Conservation (phyloP, 768 basidiomycete species). For the Pisolithus sp. region DNA sequence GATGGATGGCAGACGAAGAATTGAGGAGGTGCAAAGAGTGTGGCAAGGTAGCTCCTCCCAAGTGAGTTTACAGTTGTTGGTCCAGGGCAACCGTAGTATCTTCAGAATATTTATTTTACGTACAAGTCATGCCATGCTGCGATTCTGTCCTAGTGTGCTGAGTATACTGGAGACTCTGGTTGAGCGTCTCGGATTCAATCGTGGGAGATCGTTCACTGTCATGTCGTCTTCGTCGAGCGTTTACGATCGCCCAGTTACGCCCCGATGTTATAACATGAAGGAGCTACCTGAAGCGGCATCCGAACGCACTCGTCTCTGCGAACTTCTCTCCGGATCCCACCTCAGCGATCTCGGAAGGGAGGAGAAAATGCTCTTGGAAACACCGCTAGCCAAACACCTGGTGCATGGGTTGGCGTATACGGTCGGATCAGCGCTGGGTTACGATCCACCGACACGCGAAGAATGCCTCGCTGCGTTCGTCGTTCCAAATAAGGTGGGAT, state of each 20-base stretch:
- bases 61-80: constrained; percentile 26
- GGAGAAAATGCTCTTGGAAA: constrained; percentile 3
- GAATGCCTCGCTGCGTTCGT: constrained; percentile 49
- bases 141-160: too few species aligned
- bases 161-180: too few species aligned
- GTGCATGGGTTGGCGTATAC: constrained; percentile 53
- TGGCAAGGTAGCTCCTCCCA: constrained; percentile 54
- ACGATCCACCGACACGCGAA: constrained; percentile 42
- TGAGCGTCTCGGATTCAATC: too few species aligned
- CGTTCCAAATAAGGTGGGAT: constrained; percentile 39
- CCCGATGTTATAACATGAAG: constrained; percentile 38
- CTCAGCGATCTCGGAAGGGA: constrained; percentile 10
- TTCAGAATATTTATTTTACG: background rate
- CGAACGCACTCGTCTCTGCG: constrained; percentile 32
- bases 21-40: constrained; percentile 69
- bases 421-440: constrained; percentile 49
- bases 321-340: constrained; percentile 8
- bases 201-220: background rate
- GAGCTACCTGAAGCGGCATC: constrained; percentile 36
- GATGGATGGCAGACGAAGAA: constrained; percentile 66
- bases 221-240: background rate
- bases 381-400: constrained; percentile 39
- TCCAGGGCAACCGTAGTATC: background rate
- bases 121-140: too few species aligned
- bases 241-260: constrained; percentile 12